Evolutionary conservation across 768 basidiomycete species (phyloP).

Genomic region (Dentipellis fragilis): DNA sequence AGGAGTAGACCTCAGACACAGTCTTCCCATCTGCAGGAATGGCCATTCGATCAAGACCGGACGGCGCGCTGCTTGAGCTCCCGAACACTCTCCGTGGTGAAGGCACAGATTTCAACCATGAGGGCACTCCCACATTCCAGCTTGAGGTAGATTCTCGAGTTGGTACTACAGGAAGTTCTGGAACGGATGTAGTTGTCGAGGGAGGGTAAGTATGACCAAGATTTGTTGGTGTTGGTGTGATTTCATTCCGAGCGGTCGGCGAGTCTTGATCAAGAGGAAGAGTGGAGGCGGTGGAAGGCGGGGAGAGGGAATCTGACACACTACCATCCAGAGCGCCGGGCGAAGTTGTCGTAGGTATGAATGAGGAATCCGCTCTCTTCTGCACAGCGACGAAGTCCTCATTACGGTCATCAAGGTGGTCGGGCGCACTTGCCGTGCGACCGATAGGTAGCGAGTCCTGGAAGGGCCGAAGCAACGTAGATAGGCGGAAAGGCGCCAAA

Average conservation of each 20-base stretch:
- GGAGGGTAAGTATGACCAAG: slow-evolving; percentile 13
- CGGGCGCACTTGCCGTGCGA: slow-evolving; percentile 22
- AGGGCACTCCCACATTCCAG: slow-evolving; percentile 13
- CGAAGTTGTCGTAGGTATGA: slow-evolving; percentile 27
- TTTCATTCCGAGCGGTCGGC: not conserved
- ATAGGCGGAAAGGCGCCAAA: slow-evolving; percentile 41
- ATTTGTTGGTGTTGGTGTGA: not conserved
- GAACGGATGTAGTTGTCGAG: not conserved
- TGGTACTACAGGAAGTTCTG: not conserved
- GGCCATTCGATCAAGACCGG: not conserved
- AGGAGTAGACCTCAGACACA: slow-evolving; percentile 23
- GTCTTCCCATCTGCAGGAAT: slow-evolving; percentile 5
- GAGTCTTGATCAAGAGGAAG: not conserved
- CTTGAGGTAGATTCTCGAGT: slow-evolving; percentile 8
- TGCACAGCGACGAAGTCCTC: slow-evolving; percentile 71
- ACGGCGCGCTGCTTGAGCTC: not conserved
- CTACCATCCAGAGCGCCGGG: not conserved
- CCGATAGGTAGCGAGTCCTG: slow-evolving; percentile 37
- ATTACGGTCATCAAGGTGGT: slow-evolving; percentile 24
- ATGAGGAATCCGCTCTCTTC: slow-evolving; percentile 39
- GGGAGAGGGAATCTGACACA: not conserved
- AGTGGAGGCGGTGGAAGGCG: not conserved
- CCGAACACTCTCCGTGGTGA: slow-evolving; percentile 6
- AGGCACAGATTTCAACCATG: slow-evolving; percentile 8
- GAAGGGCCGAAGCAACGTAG: slow-evolving; percentile 59